These are phyloP conservation scores for Fragosphaeria purpurea DNA, from an alignment of 2,329 filamentous ascomycete species.

Conservation along the genomic window DNA sequence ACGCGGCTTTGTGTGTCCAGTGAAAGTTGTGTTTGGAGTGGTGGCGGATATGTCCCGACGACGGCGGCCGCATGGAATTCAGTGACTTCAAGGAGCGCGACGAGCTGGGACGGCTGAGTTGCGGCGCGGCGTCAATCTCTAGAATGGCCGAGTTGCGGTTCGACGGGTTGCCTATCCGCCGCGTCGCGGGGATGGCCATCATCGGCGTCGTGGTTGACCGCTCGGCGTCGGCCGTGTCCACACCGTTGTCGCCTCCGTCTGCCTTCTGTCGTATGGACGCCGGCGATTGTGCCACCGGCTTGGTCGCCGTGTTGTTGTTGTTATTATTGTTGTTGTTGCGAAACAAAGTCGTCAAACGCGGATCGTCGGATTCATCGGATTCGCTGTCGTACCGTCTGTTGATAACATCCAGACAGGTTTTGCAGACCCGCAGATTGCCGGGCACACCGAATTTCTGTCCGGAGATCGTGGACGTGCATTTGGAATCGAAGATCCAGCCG, in stretches of 20 bases:
- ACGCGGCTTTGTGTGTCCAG: conserved; percentile 58
- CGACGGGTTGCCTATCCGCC: conserved; percentile 55
- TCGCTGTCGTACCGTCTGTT: conserved; percentile 78
- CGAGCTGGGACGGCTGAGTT: conserved; percentile 82
- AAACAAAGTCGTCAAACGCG: conserved; percentile 55
- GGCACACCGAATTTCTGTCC: conserved; percentile 81
- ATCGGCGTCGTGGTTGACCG: conserved; percentile 55
- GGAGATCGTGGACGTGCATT: conserved; percentile 86
- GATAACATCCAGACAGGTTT: conserved; percentile 83
- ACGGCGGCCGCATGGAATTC: conserved; percentile 59
- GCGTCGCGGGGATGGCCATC: conserved; percentile 60
- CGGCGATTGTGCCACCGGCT: conserved; percentile 22
- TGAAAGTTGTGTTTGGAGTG: conserved; percentile 81
- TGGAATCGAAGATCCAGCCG: conserved; percentile 97
- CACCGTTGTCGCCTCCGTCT: conserved; percentile 29
- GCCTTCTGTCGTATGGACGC: conserved; percentile 20
- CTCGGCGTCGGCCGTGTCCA: conserved; percentile 36
- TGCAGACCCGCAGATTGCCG: conserved; percentile 80
- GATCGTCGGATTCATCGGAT: conserved; percentile 77
- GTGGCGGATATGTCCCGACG: conserved; percentile 71
- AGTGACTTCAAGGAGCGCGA: conserved; percentile 78
- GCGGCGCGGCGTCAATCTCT: conserved; percentile 70
- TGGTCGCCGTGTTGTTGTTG: conserved; percentile 33
- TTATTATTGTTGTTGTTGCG: conserved; percentile 24
- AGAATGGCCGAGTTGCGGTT: conserved; percentile 81